These are phyloP conservation scores for Phytophthora sojae DNA, from an alignment of 352 stramenopile species.

Conservation along the genomic window DNA sequence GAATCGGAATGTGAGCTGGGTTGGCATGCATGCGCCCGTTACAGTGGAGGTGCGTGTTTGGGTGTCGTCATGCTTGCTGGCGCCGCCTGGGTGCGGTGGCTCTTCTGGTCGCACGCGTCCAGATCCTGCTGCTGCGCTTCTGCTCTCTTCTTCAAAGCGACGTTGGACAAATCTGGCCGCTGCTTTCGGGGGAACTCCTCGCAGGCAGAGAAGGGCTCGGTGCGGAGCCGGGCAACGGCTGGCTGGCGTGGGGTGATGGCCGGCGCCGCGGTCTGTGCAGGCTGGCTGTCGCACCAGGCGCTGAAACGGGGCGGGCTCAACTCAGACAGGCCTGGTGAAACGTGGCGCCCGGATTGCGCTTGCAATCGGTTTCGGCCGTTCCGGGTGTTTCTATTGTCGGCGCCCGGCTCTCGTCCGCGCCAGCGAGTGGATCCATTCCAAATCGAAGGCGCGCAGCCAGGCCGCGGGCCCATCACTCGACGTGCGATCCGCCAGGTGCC, in stretches of 20 bases:
- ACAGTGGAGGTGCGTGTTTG: slow-evolving; percentile 6
- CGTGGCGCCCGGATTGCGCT: slow-evolving; percentile 11
- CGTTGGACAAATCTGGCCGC: slow-evolving; percentile 34
- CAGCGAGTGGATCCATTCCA: slow-evolving; percentile 19
- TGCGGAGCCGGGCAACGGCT: slow-evolving; percentile 17
- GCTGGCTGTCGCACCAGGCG: slow-evolving; percentile 15
- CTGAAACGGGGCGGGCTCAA: slow-evolving; percentile 27
- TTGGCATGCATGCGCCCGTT: slow-evolving; percentile 8
- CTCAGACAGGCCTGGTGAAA: slow-evolving; percentile 27
- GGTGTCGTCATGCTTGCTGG: slow-evolving; percentile 18
- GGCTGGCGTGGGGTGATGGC: slow-evolving; percentile 1
- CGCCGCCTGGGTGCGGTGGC: slow-evolving; percentile 5
- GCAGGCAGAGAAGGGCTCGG: slow-evolving; percentile 28
- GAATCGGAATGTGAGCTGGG: slow-evolving; percentile 35
- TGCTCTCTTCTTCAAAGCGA: slow-evolving; percentile 41
- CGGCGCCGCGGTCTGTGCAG: background rate
- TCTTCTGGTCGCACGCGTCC: slow-evolving; percentile 42
- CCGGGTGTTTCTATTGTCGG: slow-evolving; percentile 25
- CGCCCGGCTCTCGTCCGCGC: slow-evolving; percentile 32
- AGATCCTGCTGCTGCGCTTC: slow-evolving; percentile 33
- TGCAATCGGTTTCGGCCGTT: slow-evolving; percentile 6
- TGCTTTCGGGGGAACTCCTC: slow-evolving; percentile 14
- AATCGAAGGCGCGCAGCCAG: slow-evolving; percentile 27
- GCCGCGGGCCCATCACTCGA: slow-evolving; percentile 10
- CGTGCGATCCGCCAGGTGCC: slow-evolving; percentile 8